Base-by-base conservation (phyloP, 73 alveolate genomes). In the Paramecium biaurelia region DNA sequence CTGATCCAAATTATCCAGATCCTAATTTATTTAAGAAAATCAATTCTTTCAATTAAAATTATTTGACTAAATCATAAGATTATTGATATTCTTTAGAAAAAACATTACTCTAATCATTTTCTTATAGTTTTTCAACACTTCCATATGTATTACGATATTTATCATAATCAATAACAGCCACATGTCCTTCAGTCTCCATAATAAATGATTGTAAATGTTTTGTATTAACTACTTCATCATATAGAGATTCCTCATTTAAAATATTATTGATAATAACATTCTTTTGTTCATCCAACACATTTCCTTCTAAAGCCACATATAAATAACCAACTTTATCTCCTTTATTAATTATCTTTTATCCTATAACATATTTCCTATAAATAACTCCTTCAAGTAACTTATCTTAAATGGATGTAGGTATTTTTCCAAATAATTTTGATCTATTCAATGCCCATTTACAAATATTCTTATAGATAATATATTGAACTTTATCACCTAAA, bases 1-100 rank as follows among this genome's bases (percentile, higher is more conserved):
- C 98, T 7, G 92, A 89, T 28, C 98, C 98, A 94, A 93, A 96
- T 58, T 92, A 74, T 8, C 99, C 99, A n/a, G 92, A 53, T 38
- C 98, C 99, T 57, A 96, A 89, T 63, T 86, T 87, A 57, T 92
- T 95, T 35, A 88, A 28, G 57, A 85, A 93, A 18, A 93, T 58
- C 43, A 96, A 86, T 53, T 95, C 97, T 43, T 93, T 43, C 20
- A 96, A 89, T 59, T 93, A 57, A 87, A 45, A 86, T 35, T 34
- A 88, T 45, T 79, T 96, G 30, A 79, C 30, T 79, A 42, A 53
- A 53, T 53, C 68, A 53, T 53, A 4, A 1, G 68, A 53, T 53
- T 53, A 18, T 53, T 53, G 12, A 21, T 1, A 21, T 41, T 43
- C 47, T 43, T 21, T 41, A 0, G 47, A 28, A 0, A 8, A 2